phyloP scores from a whole-genome alignment of 1,139 yeast species.

The Pichia sp. region DNA sequence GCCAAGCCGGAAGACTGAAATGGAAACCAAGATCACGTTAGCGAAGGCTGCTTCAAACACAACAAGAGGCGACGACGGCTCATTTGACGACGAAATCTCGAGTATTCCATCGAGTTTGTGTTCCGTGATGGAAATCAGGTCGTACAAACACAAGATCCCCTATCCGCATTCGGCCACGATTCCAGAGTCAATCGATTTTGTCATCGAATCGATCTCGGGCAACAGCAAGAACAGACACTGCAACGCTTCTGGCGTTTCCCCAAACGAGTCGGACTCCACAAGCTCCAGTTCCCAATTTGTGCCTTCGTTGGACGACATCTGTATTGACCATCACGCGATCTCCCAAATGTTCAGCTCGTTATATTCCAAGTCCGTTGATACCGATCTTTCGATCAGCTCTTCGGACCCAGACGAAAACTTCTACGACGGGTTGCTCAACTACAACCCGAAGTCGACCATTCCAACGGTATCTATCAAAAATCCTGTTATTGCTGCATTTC shows the following conservation, averaged over 20 bases:
- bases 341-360: constrained; percentile 26
- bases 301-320: constrained; percentile 6
- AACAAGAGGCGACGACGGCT: background rate
- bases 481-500: constrained; percentile 30
- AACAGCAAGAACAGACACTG: background rate
- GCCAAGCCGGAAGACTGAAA: background rate
- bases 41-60: background rate
- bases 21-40: background rate
- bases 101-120: constrained; percentile 28
- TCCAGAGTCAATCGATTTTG: constrained; percentile 15
- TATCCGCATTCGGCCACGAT: constrained; percentile 10
- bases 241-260: background rate
- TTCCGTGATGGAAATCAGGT: constrained; percentile 24
- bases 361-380: constrained; percentile 10
- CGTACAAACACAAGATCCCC: constrained; percentile 22
- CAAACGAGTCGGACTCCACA: background rate
- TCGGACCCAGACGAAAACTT: constrained; percentile 10
- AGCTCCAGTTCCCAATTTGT: background rate
- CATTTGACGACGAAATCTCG: constrained; percentile 8
- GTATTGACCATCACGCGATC: constrained; percentile 17
- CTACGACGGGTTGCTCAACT: constrained; percentile 29
- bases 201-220: constrained; percentile 8
- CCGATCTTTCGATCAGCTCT: constrained; percentile 11
- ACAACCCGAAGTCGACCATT: constrained; percentile 12
- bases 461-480: constrained; percentile 11